Percentiles rank a stretch among this genome's conserved stretches.
These are phyloP conservation scores for Tulasnella sp. DNA, from an alignment of 768 basidiomycete species.

Conservation along the genomic window DNA sequence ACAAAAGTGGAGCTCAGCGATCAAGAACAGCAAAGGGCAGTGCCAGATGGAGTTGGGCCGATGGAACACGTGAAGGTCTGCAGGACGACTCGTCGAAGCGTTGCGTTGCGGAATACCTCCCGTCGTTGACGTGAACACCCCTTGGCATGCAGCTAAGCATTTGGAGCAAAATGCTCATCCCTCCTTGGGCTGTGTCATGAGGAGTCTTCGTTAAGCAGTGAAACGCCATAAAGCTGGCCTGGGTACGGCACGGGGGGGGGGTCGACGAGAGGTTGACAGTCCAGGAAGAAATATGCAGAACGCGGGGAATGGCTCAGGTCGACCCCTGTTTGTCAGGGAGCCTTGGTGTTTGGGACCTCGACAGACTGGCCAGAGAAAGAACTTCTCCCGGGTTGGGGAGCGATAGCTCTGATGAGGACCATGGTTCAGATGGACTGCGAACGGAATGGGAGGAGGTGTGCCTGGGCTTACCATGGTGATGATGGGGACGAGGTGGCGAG, in stretches of 20 bases:
- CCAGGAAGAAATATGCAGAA: background rate
- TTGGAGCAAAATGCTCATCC: too few relatives aligned
- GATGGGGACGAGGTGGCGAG: too few relatives aligned
- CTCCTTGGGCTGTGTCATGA: too few relatives aligned
- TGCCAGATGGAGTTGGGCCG: background rate
- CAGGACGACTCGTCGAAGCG: background rate
- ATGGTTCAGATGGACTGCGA: background rate
- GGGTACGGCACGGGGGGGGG: background rate
- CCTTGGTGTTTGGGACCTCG: conserved; percentile 32
- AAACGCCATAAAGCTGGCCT: background rate
- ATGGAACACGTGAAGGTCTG: background rate
- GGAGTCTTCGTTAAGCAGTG: too few relatives aligned
- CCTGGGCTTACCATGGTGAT: too few relatives aligned
- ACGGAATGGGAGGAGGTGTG: too few relatives aligned
- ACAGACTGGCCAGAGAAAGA: conserved; percentile 12
- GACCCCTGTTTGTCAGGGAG: conserved; percentile 34
- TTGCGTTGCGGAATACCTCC: background rate
- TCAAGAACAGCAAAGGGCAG: background rate
- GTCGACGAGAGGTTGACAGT: background rate
- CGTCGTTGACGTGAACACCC: background rate
- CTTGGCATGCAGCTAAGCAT: background rate
- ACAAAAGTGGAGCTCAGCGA: background rate
- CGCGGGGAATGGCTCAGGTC: background rate
- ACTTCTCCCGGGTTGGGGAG: background rate
- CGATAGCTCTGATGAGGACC: background rate